These are phyloP conservation scores for Polysphondylium violaceum DNA, from an alignment of 78 protist genomes.

Conservation along the genomic window DNA sequence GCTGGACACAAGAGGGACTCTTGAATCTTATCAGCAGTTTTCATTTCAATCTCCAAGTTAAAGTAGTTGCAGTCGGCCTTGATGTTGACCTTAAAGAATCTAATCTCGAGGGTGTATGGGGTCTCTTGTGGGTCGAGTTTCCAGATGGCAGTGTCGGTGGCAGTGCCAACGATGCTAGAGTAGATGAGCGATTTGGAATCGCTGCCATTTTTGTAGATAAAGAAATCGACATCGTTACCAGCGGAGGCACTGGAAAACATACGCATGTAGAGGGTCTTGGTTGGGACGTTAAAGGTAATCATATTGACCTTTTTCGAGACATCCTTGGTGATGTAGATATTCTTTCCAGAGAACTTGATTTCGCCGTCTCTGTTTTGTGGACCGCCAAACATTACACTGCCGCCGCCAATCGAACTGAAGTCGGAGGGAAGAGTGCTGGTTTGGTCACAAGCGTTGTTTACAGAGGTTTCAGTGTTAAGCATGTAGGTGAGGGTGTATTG, in stretches of 20 bases:
- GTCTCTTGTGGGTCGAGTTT: slow-evolving; percentile 11
- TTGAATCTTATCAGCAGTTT: background rate
- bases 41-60: slow-evolving; percentile 17
- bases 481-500: slow-evolving; percentile 23
- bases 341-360: background rate
- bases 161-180: too few relatives aligned
- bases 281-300: slow-evolving; percentile 5
- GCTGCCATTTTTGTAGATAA: slow-evolving; percentile 13
- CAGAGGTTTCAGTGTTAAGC: background rate
- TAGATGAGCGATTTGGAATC: background rate
- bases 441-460: background rate
- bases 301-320: background rate
- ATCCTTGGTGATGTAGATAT: slow-evolving; percentile 14
- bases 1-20: slow-evolving; percentile 43
- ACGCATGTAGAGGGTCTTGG: slow-evolving; percentile 11
- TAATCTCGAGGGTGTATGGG: slow-evolving; percentile 44
- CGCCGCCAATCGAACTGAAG: background rate
- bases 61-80: slow-evolving; percentile 28
- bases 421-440: slow-evolving; percentile 38
- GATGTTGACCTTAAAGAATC: background rate
- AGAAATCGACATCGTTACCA: slow-evolving; percentile 48
- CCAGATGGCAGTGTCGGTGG: slow-evolving; percentile 28
- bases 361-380: slow-evolving; percentile 47
- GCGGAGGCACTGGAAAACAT: background rate
- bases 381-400: slow-evolving; percentile 37